Base-by-base conservation (phyloP, 495 filamentous ascomycete genomes). In the Oidiodendron maius region DNA sequence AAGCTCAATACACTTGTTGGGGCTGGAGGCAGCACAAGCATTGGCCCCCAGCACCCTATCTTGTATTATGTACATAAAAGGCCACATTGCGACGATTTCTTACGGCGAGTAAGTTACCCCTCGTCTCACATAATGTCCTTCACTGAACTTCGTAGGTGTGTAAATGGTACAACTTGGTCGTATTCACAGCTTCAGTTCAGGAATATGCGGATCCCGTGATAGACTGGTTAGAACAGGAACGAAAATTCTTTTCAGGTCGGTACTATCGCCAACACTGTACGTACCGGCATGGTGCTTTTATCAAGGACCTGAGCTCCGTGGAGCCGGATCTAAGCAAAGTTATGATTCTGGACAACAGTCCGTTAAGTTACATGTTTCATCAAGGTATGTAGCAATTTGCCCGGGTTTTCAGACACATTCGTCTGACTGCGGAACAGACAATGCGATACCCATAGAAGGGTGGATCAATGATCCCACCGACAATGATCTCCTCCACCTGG, bases 171-270 rank as follows among this genome's bases (percentile, higher is more conserved):
- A 96, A 96, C 63, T 74, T 97, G n/a, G 84, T 98, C 45, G 71
- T 96, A 42, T 98, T 98, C 65, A 98, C 93, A 5, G 93, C 93
- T 9, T 94, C 87, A 34, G 94, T 98, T 23, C 93, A 98, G 64
- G 93, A 98, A 63, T 98, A 98, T 60, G 93, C 93, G 50, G 93
- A 98, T 68, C 93, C 93, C 9, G 93, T 98, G 34, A 96, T 98
- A 60, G 94, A 98, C 74, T 97, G 90, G 90, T 76, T 98, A 46
- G 93, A 98, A 68, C 83, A 89, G 55, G 94, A 97, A 63, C 81
- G 89, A 48, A 96, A 96, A 67, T 96, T 89, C 70, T 98, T 98
- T 66, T 81, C 83, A 13, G 86, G 81, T 17, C 75, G 94, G 58
- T 96, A 89, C 62, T 98, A 98, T 64, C 76, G 93, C 22, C 94